Base-by-base conservation (phyloP, 352 stramenopile species). In the Pythium aristosporum region DNA sequence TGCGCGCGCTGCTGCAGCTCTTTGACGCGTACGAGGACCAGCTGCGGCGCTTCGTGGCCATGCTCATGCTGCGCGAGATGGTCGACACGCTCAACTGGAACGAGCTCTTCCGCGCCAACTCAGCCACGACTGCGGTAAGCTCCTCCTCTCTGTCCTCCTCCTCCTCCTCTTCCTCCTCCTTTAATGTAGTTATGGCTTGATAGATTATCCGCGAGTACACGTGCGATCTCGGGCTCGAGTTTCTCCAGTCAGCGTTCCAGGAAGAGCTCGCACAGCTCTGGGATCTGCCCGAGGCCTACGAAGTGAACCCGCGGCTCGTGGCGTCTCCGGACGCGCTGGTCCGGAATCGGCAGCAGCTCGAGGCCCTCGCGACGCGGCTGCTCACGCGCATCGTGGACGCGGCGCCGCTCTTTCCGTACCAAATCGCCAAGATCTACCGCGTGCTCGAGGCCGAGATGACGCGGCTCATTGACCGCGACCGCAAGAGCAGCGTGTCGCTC, bases 41-140 rank as follows among this genome's bases (percentile, higher is more conserved):
- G 32, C 69, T 92, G 54, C 81, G 77, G 10, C 84, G 84, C 63
- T 71, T 90, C 21, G 34, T 92, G 30, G 76, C 77, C 12, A 62
- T 87, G 64, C 77, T 90, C 69, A 88, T 92, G 83, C 75, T 89
- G 54, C 76, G 73, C 30, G 83, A 92, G 63, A 92, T 92, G 83
- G 70, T 87, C 57, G 77, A 82, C 62, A 92, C 83, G 47, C 61
- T 81, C 49, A 90, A 92, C 68, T 92, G 83, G 83, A 90, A 88
- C 74, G 81, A 92, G 57, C 78, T 92, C 51, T 92, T 92, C 61
- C 81, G 83, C 68, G 83, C 83, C 64, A 92, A 90, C 62, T 92
- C 83, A 62, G 67, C 81, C 50, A 82, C 79, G 12, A 92, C 83
- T 16, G 83, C 82, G 34, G 79, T 59, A 30, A 37, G 52, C 23